Percentiles rank a stretch among this genome's conserved stretches.
Evolutionary conservation across 2,329 filamentous ascomycete genomes (phyloP).

Genomic region (Cladosporium sp.): DNA sequence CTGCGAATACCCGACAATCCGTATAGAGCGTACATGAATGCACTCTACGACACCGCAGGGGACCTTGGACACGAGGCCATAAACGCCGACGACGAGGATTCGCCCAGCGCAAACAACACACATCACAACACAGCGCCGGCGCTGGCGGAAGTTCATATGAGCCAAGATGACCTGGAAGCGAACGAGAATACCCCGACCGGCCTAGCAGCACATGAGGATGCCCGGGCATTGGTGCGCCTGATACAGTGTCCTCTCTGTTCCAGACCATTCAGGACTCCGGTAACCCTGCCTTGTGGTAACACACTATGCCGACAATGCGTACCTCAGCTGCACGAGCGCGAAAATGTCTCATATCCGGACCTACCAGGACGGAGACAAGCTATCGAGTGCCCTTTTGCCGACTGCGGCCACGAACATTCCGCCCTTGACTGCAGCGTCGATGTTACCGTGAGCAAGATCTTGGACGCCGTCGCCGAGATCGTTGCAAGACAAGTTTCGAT

Average conservation of each 20-base stretch:
- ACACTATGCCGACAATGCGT: slow-evolving; percentile 72
- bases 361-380: slow-evolving; percentile 61
- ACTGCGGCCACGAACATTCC: slow-evolving; percentile 68
- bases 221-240: slow-evolving; percentile 63
- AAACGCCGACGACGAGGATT: background rate
- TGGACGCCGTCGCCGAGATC: slow-evolving; percentile 54
- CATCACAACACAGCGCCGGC: slow-evolving; percentile 7
- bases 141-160: slow-evolving; percentile 36
- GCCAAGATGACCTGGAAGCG: slow-evolving; percentile 31
- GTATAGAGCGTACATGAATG: slow-evolving; percentile 7
- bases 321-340: slow-evolving; percentile 59
- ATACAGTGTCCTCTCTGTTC: slow-evolving; percentile 76
- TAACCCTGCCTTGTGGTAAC: slow-evolving; percentile 76
- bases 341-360: slow-evolving; percentile 73
- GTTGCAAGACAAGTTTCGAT: slow-evolving; percentile 40
- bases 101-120: background rate
- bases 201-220: slow-evolving; percentile 50
- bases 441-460: slow-evolving; percentile 69
- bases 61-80: slow-evolving; percentile 5
- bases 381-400: slow-evolving; percentile 66
- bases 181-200: slow-evolving; percentile 32
- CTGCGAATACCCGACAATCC: background rate
- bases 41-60: slow-evolving; percentile 1
- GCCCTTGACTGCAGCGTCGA: slow-evolving; percentile 71
- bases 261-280: slow-evolving; percentile 59